Evolutionary conservation across 108 stramenopile species (phyloP).

Genomic region (Nitzschia inconspicua): DNA sequence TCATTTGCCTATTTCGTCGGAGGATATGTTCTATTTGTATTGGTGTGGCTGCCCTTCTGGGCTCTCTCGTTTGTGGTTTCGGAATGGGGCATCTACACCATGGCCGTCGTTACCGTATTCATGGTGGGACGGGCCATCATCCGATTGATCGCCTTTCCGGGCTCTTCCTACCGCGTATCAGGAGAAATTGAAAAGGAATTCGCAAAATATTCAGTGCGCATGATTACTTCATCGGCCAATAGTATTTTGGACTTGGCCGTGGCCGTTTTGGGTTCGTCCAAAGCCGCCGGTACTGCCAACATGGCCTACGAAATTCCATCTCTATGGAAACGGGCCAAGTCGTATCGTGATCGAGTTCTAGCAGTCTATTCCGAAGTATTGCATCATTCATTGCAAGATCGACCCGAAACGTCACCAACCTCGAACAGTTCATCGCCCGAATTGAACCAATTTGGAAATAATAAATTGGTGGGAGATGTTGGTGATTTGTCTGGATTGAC

Average conservation of each 20-base stretch:
- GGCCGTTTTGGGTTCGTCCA: slow-evolving; percentile 1
- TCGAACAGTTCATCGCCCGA: slow-evolving; percentile 17
- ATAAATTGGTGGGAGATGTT: slow-evolving; percentile 67
- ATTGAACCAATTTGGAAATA: slow-evolving; percentile 66
- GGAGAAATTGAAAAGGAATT: slow-evolving; percentile 82
- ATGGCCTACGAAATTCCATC: slow-evolving; percentile 34
- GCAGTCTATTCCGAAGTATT: slow-evolving; percentile 70
- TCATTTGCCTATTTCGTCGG: slow-evolving; percentile 29
- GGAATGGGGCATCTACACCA: slow-evolving; percentile 64
- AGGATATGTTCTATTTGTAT: slow-evolving; percentile 27
- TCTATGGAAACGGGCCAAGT: slow-evolving; percentile 55
- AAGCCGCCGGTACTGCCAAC: not conserved
- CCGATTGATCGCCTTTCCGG: slow-evolving; percentile 81
- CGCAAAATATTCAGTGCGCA: slow-evolving; percentile 69
- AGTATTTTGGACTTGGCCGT: slow-evolving; percentile 46
- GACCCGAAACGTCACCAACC: slow-evolving; percentile 21
- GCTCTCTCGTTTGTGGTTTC: slow-evolving; percentile 49
- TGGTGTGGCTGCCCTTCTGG: slow-evolving; percentile 55
- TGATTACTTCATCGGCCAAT: slow-evolving; percentile 47
- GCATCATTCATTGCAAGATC: slow-evolving; percentile 41
- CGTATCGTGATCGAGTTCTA: slow-evolving; percentile 68
- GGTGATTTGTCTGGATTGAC: slow-evolving; percentile 62
- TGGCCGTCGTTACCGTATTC: slow-evolving; percentile 22
- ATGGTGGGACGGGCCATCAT: slow-evolving; percentile 58
- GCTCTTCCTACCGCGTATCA: slow-evolving; percentile 58